Evolutionary conservation across 495 filamentous ascomycete species (phyloP).

Genomic region (Annulohypoxylon bovei): DNA sequence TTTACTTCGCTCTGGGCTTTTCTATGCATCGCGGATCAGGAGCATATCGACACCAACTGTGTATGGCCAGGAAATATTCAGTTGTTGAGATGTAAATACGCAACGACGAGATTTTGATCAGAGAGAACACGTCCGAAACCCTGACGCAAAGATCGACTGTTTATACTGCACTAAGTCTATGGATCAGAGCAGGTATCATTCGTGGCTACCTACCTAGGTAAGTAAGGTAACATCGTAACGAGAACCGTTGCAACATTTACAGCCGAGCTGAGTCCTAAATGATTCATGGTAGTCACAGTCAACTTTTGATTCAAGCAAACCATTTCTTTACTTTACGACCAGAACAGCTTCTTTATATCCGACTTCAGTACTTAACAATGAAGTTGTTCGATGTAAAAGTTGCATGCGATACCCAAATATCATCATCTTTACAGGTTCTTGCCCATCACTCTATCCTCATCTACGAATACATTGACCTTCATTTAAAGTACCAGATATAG

Average conservation of each 20-base stretch:
- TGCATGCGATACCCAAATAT: neutral
- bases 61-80: neutral
- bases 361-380: neutral
- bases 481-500: no score
- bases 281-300: neutral
- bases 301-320: no score
- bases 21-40: neutral
- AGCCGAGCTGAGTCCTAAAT: neutral
- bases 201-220: neutral
- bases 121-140: no score
- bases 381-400: neutral
- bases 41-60: neutral
- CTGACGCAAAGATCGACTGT: no score
- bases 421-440: neutral
- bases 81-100: neutral
- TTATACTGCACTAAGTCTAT: no score
- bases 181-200: no score
- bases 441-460: neutral
- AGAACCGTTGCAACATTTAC: neutral
- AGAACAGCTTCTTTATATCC: neutral
- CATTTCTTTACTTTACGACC: no score
- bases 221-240: neutral
- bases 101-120: no score
- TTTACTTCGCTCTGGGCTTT: neutral
- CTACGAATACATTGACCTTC: no score